Conservation (phyloP, 2,329 filamentous ascomycete species). For the Aspergillus ruber region DNA sequence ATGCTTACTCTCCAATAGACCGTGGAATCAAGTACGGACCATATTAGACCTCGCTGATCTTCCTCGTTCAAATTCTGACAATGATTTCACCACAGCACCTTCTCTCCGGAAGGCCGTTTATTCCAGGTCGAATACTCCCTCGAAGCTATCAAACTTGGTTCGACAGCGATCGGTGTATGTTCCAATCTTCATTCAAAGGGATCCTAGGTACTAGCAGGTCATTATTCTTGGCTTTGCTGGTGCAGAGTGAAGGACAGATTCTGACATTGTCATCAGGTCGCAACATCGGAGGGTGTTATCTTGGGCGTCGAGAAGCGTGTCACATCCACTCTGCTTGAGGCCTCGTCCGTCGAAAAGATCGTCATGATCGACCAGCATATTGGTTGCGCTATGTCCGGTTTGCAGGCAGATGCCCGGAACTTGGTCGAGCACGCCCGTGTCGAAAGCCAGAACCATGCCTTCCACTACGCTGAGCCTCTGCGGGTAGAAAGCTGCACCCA, state of each 20-base stretch:
- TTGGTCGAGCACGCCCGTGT: conserved; percentile 98
- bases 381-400: conserved; percentile 95
- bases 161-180: conserved; percentile 86
- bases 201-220: not conserved
- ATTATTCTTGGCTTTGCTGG: not conserved
- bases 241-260: not conserved
- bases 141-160: conserved; percentile 98
- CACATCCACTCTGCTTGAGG: conserved; percentile 93
- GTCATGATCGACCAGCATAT: conserved; percentile 99
- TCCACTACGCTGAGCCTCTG: conserved; percentile 95
- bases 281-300: conserved; percentile 89
- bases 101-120: conserved; percentile 97
- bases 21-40: conserved; percentile 86
- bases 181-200: not conserved
- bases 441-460: conserved; percentile 92
- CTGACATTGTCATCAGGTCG: conserved; percentile 49
- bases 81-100: conserved; percentile 61
- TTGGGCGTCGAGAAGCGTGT: conserved; percentile 98
- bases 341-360: conserved; percentile 97
- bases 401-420: conserved; percentile 94
- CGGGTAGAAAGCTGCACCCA: conserved; percentile 97
- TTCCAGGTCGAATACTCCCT: conserved; percentile 99
- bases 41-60: conserved; percentile 2
- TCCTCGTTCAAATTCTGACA: conserved; percentile 16
- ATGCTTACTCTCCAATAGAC: conserved; percentile 51